Evolutionary conservation across 306 rosid species (phyloP), one percentile per base, ranked within the genome.

Genomic region (Argentina anserina): DNA sequence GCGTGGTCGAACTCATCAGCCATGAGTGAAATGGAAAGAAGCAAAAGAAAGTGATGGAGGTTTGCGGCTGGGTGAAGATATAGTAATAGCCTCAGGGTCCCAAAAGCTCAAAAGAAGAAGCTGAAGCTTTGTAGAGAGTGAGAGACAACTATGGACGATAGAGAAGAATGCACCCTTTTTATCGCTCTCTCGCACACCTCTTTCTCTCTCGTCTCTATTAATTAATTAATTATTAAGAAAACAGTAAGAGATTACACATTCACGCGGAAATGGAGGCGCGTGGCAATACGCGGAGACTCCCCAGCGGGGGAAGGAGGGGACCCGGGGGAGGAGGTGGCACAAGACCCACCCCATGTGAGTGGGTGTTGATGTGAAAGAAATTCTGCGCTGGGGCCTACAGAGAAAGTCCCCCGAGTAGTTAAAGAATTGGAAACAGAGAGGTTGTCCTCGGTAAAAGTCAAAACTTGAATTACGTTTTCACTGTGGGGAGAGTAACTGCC

Each of bases 1-100:
- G 86, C 90, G 79, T 87, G 96, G 42, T 80, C 87, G 37, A 89
- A 75, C 47, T 75, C 75, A 3, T 84, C 92, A 23, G 92, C 86
- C 91, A 89, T 89, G 1, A 49, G 23, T 65, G 21, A 43, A 33
- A 33, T 33, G 36, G 36, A 17, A 42, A 36, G 23, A 9, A 25
- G 5, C 11, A 18, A 6, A 28, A 5, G 6, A 10, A 26, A 21
- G 43, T 34, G 56, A 49, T 39, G 53, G 20, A 39, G 67, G 11
- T 36, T 78, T 59, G 78, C 49, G 33, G 76, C 63, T 28, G 21
- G 20, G 75, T 9, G 75, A 71, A 78, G 90, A 23, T 56, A 17
- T 41, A 40, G 26, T 56, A 56, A 56, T 56, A 28, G 29, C 67
- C 65, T 15, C 65, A 26, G 65, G 40, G 65, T 60, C 65, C 65